Base-by-base conservation (phyloP, 805 yeast genomes). In the Pichia insulana region DNA sequence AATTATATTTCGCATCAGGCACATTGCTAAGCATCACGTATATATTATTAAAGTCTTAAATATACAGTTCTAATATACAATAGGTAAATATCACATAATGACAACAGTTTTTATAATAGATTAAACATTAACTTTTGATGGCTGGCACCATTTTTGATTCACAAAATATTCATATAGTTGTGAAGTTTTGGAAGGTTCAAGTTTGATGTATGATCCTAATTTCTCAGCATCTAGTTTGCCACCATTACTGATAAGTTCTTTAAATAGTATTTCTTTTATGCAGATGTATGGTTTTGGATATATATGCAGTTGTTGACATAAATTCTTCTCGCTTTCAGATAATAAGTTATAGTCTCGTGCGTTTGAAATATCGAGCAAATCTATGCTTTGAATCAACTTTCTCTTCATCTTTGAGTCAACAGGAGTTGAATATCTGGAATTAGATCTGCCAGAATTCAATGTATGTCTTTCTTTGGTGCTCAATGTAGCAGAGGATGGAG, bases 201-300 rank as follows among this genome's bases (percentile, higher is more conserved):
- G 79, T 55, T 86, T 83, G 47, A 86, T 65, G 43, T 87, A 65
- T 45, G 83, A 96, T 52, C 88, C 73, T n/a, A 95, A 92, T 15
- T 82, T 80, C 55, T 85, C 81, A 63, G 84, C 82, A 65, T 85
- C 85, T 55, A 92, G 60, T 7, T 73, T 64, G 5, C 97, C 97
- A 32, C 95, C 95, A 34, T 83, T 80, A 50, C 85, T 79, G 32
- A 89, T 67, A 27, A 94, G 76, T 57, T 89, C 96, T 52, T 94
- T 76, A 69, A 92, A 87, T 43, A 92, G 62, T 3, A 86, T 78
- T 58, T 86, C 95, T 57, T 92, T 92, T 49, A 92, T 85, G 2
- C 95, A 96, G 47, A 92, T 67, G 56, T 90, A 92, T 3, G 97
- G 95, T 59, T 92, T 90, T 13, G 99, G 98, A 43, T 83, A 64